Conservation (phyloP, 176 grass and related monocot genomes). For the Hsuehochloa calcarea region DNA sequence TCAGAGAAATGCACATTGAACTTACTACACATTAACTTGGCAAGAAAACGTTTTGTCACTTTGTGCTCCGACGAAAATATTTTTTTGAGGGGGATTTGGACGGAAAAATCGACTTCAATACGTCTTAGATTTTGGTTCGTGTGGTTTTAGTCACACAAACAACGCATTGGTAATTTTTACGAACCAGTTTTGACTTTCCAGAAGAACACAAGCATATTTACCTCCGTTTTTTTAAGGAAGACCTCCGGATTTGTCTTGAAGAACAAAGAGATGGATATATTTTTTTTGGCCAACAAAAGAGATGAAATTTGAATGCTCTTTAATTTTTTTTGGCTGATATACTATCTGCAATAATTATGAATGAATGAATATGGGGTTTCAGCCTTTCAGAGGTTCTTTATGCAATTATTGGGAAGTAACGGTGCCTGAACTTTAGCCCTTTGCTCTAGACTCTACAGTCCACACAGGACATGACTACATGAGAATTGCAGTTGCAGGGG, state of each 20-base stretch:
- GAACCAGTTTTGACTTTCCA: not conserved
- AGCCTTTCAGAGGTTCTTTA: not conserved
- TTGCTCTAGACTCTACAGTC: conserved; percentile 13
- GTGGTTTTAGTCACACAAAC: not conserved
- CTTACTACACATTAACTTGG: not conserved
- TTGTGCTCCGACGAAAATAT: not conserved
- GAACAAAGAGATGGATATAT: not conserved
- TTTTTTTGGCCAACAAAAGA: not conserved
- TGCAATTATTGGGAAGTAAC: conserved; percentile 28
- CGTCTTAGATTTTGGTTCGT: not conserved
- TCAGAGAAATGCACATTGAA: no score
- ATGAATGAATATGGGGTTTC: not conserved
- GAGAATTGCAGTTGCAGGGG: conserved; percentile 24
- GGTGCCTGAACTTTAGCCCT: conserved; percentile 22
- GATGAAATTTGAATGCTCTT: not conserved
- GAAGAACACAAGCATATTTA: not conserved
- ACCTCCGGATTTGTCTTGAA: not conserved
- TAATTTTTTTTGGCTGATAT: not conserved
- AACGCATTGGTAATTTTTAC: not conserved
- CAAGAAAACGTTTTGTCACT: no score
- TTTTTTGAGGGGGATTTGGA: not conserved
- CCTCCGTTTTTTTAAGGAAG: not conserved
- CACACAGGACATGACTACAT: not conserved
- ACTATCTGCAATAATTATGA: not conserved
- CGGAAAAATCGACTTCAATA: not conserved